Conservation (phyloP, 371 early-diverging fungal species). For the Mucor saturninus region DNA sequence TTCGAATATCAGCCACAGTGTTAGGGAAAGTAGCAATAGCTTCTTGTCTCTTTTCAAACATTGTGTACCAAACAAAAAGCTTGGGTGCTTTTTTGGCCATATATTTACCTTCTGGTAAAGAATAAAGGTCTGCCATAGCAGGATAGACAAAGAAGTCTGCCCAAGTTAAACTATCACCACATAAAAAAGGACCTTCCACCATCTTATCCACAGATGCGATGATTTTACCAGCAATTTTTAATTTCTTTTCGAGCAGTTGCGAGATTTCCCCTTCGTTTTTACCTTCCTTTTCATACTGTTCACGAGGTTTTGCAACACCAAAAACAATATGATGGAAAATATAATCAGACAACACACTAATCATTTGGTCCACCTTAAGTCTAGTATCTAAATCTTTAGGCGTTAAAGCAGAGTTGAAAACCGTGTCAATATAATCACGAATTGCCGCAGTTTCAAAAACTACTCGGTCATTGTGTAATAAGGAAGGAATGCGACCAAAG, state of each 20-base stretch:
- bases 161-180: conserved; percentile 40
- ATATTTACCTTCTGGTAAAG: conserved; percentile 26
- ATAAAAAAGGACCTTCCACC: conserved; percentile 24
- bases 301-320: conserved; percentile 32
- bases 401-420: conserved; percentile 14
- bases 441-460: conserved; percentile 41
- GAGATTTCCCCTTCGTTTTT: conserved; percentile 28
- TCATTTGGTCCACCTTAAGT: conserved; percentile 31
- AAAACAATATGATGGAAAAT: conserved; percentile 36
- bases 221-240: conserved; percentile 19
- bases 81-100: conserved; percentile 30
- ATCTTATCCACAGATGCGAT: conserved; percentile 15
- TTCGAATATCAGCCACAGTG: conserved; percentile 36
- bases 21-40: conserved; percentile 28
- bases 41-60: conserved; percentile 28
- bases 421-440: conserved; percentile 34
- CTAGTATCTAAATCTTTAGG: conserved; percentile 25
- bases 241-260: conserved; percentile 7
- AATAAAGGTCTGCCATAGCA: conserved; percentile 36
- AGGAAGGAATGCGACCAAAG: conserved; percentile 45
- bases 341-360: conserved; percentile 39
- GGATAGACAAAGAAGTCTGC: conserved; percentile 48
- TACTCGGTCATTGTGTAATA: conserved; percentile 20
- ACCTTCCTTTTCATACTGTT: conserved; percentile 23
- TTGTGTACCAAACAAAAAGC: conserved; percentile 32